These are phyloP conservation scores for Lactifluus volemus DNA, from an alignment of 768 basidiomycete species.

Conservation along the genomic window DNA sequence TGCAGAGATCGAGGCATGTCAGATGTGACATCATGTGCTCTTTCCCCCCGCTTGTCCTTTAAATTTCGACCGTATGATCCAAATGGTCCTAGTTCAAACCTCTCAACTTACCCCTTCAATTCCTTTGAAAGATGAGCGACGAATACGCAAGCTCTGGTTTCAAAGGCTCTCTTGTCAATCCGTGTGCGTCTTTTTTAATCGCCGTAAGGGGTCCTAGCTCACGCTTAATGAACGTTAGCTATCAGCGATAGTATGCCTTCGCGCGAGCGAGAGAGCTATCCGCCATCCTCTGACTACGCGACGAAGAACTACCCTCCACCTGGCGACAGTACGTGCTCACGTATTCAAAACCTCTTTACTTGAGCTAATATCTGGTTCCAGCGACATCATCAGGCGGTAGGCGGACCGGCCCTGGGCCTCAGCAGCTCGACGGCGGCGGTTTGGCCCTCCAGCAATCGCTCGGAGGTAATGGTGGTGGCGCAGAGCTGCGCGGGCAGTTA, in stretches of 20 bases:
- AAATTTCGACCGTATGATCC: neutral
- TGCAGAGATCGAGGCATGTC: neutral
- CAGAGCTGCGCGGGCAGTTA: neutral
- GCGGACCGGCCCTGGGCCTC: neutral
- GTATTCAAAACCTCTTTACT: too few relatives aligned
- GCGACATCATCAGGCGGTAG: slow-evolving; percentile 19
- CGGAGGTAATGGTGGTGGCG: neutral
- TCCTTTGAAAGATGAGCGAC: slow-evolving; percentile 8
- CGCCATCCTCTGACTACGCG: slow-evolving; percentile 11
- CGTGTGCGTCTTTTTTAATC: slow-evolving; percentile 5
- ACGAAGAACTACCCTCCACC: slow-evolving; percentile 19
- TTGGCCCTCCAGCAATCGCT: slow-evolving; percentile 1
- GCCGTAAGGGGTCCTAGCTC: too few relatives aligned
- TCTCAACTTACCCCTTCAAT: neutral
- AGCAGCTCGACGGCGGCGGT: neutral
- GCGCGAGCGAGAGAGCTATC: slow-evolving; percentile 3
- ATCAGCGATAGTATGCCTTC: neutral
- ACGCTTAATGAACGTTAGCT: neutral
- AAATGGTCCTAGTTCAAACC: neutral
- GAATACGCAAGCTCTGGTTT: slow-evolving; percentile 20
- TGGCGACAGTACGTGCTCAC: slow-evolving; percentile 11
- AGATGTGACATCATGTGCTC: neutral
- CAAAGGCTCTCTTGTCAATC: slow-evolving; percentile 15
- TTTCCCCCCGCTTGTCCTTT: neutral
- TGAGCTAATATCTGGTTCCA: neutral